phyloP scores from a whole-genome alignment of 2,329 filamentous ascomycete species.

The Trichoderma atroviride region DNA sequence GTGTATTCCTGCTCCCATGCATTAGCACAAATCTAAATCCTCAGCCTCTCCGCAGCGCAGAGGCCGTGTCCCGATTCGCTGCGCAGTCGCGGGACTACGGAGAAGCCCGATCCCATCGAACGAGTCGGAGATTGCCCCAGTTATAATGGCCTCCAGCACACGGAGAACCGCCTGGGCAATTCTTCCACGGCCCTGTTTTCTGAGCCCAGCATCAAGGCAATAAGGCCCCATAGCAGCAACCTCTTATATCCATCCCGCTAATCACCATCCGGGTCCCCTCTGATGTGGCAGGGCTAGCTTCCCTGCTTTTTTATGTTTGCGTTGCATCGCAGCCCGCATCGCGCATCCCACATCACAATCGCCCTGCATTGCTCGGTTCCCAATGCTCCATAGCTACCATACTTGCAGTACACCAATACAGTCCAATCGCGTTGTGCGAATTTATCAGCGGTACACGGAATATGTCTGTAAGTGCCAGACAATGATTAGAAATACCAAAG shows the following conservation, averaged over 20 bases:
- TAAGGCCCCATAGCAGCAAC: no score
- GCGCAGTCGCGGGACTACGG: neutral
- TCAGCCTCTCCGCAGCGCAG: neutral
- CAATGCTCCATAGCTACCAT: no score
- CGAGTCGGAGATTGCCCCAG: neutral
- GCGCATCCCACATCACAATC: neutral
- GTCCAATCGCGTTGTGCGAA: neutral
- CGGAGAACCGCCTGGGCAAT: neutral
- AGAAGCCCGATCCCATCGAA: neutral
- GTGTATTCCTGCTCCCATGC: neutral
- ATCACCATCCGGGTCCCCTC: neutral
- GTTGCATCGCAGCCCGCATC: neutral
- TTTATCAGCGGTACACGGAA: neutral
- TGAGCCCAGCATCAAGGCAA: neutral
- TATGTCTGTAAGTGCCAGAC: neutral
- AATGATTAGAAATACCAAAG: neutral
- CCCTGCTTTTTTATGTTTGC: neutral
- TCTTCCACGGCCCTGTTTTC: conserved; percentile 14
- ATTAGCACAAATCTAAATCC: neutral
- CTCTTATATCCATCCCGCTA: neutral
- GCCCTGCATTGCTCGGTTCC: neutral
- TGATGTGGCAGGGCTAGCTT: neutral
- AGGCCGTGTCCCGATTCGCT: neutral
- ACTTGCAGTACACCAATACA: no score
- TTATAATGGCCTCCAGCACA: neutral